A percentile compares a stretch with the other conserved stretches of the same genome.
Conservation (phyloP, 2,329 filamentous ascomycete genomes). For the Beauveria caledonica region DNA sequence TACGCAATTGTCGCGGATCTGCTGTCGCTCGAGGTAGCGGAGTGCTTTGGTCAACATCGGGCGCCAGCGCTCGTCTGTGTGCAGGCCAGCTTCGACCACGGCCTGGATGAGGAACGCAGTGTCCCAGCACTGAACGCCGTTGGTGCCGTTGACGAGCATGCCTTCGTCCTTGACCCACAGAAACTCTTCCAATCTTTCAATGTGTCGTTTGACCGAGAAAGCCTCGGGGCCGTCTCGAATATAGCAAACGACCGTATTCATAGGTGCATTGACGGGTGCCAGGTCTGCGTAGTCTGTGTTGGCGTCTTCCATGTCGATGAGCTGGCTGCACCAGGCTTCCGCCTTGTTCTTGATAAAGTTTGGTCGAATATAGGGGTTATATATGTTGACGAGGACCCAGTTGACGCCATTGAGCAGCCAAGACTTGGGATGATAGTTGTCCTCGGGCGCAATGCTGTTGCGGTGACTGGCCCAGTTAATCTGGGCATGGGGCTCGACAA, state of each 20-base stretch:
- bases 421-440: constrained; percentile 92
- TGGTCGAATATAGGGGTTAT: constrained; percentile 67
- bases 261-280: constrained; percentile 79
- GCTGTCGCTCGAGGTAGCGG: constrained; percentile 80
- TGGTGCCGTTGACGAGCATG: constrained; percentile 92
- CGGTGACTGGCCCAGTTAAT: constrained; percentile 73
- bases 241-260: constrained; percentile 86
- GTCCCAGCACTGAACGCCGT: constrained; percentile 97
- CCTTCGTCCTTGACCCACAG: constrained; percentile 89
- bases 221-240: constrained; percentile 73
- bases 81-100: constrained; percentile 68
- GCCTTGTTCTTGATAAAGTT: constrained; percentile 59
- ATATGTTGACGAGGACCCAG: constrained; percentile 70
- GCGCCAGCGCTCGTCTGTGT: constrained; percentile 66
- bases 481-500: constrained; percentile 65
- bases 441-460: constrained; percentile 68
- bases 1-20: constrained; percentile 75
- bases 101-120: constrained; percentile 85
- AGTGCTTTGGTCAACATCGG: constrained; percentile 79
- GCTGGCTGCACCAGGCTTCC: constrained; percentile 71
- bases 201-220: constrained; percentile 63
- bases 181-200: constrained; percentile 76
- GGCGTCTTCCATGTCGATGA: constrained; percentile 84
- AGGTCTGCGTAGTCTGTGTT: constrained; percentile 85
- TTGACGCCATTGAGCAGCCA: constrained; percentile 74